phyloP scores from a whole-genome alignment of 2,329 filamentous ascomycete species.

The Phialocephala sp. region DNA sequence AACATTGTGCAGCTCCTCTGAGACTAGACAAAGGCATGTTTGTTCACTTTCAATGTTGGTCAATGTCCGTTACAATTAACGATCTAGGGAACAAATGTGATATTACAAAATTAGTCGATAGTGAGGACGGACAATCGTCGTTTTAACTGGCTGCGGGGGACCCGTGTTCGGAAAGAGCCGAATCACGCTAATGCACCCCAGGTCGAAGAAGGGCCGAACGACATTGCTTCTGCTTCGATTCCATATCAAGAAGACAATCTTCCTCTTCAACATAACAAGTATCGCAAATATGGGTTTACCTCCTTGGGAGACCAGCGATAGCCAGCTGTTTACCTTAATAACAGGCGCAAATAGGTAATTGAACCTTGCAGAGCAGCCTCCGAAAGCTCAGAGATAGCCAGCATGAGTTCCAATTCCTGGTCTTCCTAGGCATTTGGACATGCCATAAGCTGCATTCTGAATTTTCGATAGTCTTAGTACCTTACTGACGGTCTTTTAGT shows the following conservation, averaged over 20 bases:
- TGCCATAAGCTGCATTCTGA: not conserved
- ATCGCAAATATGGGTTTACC: slow-evolving; percentile 39
- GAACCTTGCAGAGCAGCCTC: not conserved
- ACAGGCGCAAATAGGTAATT: slow-evolving; percentile 87
- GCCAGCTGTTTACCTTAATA: slow-evolving; percentile 69
- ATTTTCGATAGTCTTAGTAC: not conserved
- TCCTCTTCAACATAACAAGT: not conserved
- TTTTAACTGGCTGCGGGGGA: no score
- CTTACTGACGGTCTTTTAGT: slow-evolving; percentile 56
- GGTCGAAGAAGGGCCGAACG: not conserved
- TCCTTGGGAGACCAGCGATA: slow-evolving; percentile 45
- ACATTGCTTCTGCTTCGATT: not conserved
- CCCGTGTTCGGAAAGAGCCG: not conserved
- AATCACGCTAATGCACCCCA: slow-evolving; percentile 9
- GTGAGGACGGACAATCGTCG: no score
- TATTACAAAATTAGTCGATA: no score
- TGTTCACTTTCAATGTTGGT: no score
- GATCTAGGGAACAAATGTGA: no score
- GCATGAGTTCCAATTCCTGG: not conserved
- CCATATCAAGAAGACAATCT: not conserved
- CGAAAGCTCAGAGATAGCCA: slow-evolving; percentile 6
- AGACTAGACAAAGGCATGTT: no score
- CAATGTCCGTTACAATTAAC: no score
- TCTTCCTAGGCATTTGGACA: not conserved
- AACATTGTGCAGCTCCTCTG: not conserved